A percentile compares a stretch with the other conserved stretches of the same genome.
Evolutionary conservation across 208 protist species (phyloP).

Genomic region (Vickermania spadyakhi): DNA sequence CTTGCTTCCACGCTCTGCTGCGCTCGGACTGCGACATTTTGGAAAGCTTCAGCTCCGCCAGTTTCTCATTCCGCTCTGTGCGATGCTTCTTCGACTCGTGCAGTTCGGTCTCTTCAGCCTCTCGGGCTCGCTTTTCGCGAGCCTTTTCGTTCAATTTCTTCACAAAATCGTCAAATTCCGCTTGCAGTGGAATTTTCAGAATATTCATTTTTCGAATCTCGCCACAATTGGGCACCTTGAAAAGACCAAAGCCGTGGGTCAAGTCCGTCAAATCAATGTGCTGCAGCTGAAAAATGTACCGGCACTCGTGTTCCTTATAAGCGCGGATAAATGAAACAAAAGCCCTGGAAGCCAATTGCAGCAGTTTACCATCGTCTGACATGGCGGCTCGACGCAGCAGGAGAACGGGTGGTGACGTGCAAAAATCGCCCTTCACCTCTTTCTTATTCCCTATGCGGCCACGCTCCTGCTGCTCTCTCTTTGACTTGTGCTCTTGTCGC

Average conservation of each 20-base stretch:
- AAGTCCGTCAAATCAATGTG: slow-evolving; percentile 93
- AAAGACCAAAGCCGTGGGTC: slow-evolving; percentile 88
- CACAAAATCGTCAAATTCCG: slow-evolving; percentile 67
- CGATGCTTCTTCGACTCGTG: slow-evolving; percentile 38
- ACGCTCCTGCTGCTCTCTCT: slow-evolving; percentile 17
- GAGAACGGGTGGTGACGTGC: slow-evolving; percentile 54
- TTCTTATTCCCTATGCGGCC: slow-evolving; percentile 26
- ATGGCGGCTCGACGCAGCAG: slow-evolving; percentile 44
- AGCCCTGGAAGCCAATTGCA: slow-evolving; percentile 70
- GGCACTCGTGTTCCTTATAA: slow-evolving; percentile 92
- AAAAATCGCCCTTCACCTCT: slow-evolving; percentile 72
- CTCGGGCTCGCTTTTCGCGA: slow-evolving; percentile 55
- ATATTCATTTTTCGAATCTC: slow-evolving; percentile 84
- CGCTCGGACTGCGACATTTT: slow-evolving; percentile 78
- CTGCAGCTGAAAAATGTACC: slow-evolving; percentile 90
- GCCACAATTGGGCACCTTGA: slow-evolving; percentile 84
- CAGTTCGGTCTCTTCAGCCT: slow-evolving; percentile 23
- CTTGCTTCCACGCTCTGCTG: slow-evolving; percentile 73
- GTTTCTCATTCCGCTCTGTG: slow-evolving; percentile 81
- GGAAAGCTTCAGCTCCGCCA: slow-evolving; percentile 72
- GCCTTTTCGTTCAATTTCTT: slow-evolving; percentile 20
- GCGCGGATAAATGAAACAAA: slow-evolving; percentile 90
- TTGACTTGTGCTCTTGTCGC: slow-evolving; percentile 38
- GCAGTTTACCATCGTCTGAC: slow-evolving; percentile 45
- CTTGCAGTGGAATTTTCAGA: slow-evolving; percentile 71